Conservation (phyloP, 2,329 filamentous ascomycete genomes). For the Pseudopithomyces maydicus region DNA sequence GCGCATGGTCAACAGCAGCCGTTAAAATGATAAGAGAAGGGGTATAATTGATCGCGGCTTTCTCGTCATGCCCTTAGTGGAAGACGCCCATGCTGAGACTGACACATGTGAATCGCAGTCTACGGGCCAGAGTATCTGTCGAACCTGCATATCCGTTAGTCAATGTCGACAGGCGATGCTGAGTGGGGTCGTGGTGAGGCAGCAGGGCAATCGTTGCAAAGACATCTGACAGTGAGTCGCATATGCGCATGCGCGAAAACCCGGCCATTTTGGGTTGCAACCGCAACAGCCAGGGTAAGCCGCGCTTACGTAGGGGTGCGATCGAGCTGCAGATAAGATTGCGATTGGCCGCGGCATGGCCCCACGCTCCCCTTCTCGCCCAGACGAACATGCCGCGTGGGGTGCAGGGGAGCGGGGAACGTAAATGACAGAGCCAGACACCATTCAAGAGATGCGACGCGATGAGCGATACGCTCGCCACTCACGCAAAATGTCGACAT, state of each 20-base stretch:
- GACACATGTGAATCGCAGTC: neutral
- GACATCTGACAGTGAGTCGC: neutral
- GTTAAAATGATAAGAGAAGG: constrained; percentile 8
- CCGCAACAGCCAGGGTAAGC: neutral
- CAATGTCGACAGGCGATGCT: neutral
- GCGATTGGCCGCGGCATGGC: constrained; percentile 13
- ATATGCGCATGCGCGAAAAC: neutral
- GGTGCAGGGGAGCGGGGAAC: constrained; percentile 11
- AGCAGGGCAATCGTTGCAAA: neutral
- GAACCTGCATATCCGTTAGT: constrained; percentile 30
- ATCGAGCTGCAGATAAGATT: constrained; percentile 4
- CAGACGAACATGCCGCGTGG: constrained; percentile 13
- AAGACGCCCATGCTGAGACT: neutral
- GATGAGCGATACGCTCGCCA: neutral
- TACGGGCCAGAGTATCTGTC: constrained; percentile 42
- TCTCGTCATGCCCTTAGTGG: constrained; percentile 2
- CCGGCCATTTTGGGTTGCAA: neutral
- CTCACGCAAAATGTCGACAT: constrained; percentile 3
- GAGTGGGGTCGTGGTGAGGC: neutral
- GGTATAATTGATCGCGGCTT: constrained; percentile 16
- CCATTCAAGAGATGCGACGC: neutral
- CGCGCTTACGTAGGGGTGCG: neutral
- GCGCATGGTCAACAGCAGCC: neutral
- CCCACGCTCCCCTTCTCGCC: constrained; percentile 6
- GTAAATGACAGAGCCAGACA: constrained; percentile 16